Conservation (phyloP, 805 yeast species). For the Metschnikowia hibisci region DNA sequence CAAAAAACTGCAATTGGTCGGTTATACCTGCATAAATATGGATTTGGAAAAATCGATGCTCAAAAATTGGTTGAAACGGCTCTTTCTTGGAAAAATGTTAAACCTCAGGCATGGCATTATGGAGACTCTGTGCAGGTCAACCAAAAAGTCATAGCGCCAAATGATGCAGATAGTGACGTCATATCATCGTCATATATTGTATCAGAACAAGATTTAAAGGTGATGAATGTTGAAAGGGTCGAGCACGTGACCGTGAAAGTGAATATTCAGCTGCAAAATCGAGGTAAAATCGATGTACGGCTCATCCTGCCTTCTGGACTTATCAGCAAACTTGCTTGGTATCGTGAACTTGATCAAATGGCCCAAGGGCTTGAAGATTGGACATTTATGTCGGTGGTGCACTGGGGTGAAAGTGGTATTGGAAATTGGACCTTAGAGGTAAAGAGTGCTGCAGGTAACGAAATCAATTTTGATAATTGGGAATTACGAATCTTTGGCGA, state of each 20-base stretch:
- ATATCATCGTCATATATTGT: conserved; percentile 38
- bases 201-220: conserved; percentile 43
- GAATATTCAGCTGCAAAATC: conserved; percentile 54
- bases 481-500: conserved; percentile 81
- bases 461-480: conserved; percentile 56
- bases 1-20: conserved; percentile 66
- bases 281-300: conserved; percentile 69
- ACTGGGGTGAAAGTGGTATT: conserved; percentile 82
- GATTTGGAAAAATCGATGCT: conserved; percentile 91
- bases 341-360: conserved; percentile 56
- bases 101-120: conserved; percentile 84
- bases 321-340: conserved; percentile 66
- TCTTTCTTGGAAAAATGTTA: conserved; percentile 72
- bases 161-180: conserved; percentile 13
- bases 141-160: conserved; percentile 16
- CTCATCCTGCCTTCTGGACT: conserved; percentile 75
- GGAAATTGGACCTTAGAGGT: conserved; percentile 85
- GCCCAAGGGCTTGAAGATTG: conserved; percentile 65
- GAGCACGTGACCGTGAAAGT: conserved; percentile 88
- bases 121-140: conserved; percentile 38
- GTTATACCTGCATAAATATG: conserved; percentile 79
- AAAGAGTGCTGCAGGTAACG: conserved; percentile 33
- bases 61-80: conserved; percentile 69
- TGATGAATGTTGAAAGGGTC: conserved; percentile 60
- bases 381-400: conserved; percentile 97